Conservation (phyloP, 78 protist genomes). For the Dictyostelium citrinum region DNA sequence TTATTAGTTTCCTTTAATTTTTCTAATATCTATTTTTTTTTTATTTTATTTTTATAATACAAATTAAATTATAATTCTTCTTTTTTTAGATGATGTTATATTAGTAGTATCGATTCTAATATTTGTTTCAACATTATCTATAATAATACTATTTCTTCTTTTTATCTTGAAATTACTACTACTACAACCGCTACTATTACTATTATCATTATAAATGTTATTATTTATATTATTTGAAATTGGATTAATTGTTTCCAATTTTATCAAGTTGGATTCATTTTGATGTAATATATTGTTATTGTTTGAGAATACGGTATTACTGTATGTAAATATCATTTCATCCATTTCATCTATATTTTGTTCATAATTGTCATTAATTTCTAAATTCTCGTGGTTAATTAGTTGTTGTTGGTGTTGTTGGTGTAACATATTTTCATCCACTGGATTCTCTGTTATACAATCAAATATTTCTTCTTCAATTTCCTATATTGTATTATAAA, state of each 20-base stretch:
- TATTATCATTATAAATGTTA: no score
- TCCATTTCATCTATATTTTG: neutral
- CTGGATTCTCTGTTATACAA: neutral
- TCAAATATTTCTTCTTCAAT: neutral
- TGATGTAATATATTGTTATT: neutral
- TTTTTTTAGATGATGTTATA: neutral
- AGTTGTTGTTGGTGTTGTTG: neutral
- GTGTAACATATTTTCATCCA: neutral
- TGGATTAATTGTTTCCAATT: neutral
- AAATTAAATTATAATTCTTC: neutral
- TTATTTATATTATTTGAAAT: no score
- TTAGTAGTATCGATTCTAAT: neutral
- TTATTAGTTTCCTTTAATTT: no score
- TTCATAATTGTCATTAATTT: neutral
- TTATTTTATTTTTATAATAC: neutral
- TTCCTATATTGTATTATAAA: neutral
- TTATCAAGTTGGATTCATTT: no score
- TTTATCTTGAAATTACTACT: neutral
- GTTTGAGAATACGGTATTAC: neutral
- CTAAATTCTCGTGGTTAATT: neutral
- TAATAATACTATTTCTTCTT: neutral
- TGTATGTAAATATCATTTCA: neutral
- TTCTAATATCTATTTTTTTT: no score
- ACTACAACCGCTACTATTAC: neutral
- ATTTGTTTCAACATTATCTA: neutral